A percentile compares a stretch with the other conserved stretches of the same genome.
Conservation (phyloP, 768 basidiomycete species). For the Boletellus sp. region DNA sequence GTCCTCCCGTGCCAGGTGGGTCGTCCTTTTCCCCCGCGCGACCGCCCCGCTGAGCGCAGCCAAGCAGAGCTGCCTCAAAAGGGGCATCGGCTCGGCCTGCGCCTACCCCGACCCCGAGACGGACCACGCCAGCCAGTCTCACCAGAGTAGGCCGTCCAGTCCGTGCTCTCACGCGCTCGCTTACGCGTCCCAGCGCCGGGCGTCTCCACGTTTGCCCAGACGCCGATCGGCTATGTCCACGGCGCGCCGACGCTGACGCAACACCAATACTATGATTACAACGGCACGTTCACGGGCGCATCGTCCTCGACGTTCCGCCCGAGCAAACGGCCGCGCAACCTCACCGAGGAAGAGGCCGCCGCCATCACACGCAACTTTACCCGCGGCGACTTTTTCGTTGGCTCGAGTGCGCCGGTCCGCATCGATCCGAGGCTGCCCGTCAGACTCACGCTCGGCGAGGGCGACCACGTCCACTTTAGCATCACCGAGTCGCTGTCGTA, state of each 20-base stretch:
- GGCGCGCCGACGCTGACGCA: constrained; percentile 48
- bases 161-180: background rate
- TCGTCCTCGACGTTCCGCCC: constrained; percentile 79
- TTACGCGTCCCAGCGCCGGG: constrained; percentile 27
- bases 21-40: no score
- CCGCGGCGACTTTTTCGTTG: constrained; percentile 80
- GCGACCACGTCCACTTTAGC: constrained; percentile 72
- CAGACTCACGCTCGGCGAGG: constrained; percentile 74
- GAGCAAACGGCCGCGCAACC: constrained; percentile 69
- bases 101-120: constrained; percentile 78
- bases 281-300: constrained; percentile 60
- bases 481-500: constrained; percentile 49
- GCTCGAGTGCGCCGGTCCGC: constrained; percentile 74
- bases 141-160: constrained; percentile 22
- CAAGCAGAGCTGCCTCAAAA: constrained; percentile 83
- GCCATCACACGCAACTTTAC: constrained; percentile 81
- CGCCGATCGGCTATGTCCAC: constrained; percentile 38
- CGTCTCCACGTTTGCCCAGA: constrained; percentile 36
- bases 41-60: no score
- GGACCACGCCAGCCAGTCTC: constrained; percentile 38
- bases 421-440: constrained; percentile 81
- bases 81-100: constrained; percentile 66
- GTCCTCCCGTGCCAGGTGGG: constrained; percentile 75
- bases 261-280: constrained; percentile 76
- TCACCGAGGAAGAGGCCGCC: constrained; percentile 80